Evolutionary conservation across 208 protist species (phyloP), one percentile per base, ranked within the genome.

Genomic region (Leishmania gerbilli): DNA sequence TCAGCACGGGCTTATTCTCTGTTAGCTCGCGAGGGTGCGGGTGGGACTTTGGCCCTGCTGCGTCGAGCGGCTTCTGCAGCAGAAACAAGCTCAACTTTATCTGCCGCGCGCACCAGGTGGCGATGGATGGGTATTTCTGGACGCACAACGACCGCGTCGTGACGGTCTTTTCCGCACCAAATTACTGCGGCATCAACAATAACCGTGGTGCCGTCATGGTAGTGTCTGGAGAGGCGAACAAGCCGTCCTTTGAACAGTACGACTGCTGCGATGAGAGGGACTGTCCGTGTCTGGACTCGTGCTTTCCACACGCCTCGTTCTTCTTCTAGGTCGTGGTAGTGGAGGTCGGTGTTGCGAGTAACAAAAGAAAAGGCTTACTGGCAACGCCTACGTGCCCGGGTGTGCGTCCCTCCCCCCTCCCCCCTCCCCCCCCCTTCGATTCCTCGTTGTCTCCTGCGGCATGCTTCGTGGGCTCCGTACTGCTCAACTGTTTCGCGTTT

Each of bases 21-120:
- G 93, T 98, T 51, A 99, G 99, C 79, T 98, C 99, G 62, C 94
- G 99, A 69, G 99, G 99, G 69, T 99, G 99, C 62, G 99, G 98
- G 15, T 99, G 98, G 77, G 97, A 95, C 24, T 99, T 99, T 88
- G 99, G 97, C 42, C 79, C 91, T 15, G 87, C 98, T 78, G 93
- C 99, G 2, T 98, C 99, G 19, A 77, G 80, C n/a, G 84, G 91
- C 47, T 99, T 99, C 84, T 93, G 99, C 34, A 79, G 94, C n/a
- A 90, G 96, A 81, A 98, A 99, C 84, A 92, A 99, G 58, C 90
- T 99, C n/a, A 98, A 99, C 77, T 93, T 99, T 37, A 97, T 99
- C 71, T 93, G 87, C 83, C 79, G 95, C 37, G 93, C 98, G 21
- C 97, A 99, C 79, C 95, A 99, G 88, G 74, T 99, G 15, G 92